Base-by-base conservation (phyloP, 306 rosid species). In the Rosa chinensis region DNA sequence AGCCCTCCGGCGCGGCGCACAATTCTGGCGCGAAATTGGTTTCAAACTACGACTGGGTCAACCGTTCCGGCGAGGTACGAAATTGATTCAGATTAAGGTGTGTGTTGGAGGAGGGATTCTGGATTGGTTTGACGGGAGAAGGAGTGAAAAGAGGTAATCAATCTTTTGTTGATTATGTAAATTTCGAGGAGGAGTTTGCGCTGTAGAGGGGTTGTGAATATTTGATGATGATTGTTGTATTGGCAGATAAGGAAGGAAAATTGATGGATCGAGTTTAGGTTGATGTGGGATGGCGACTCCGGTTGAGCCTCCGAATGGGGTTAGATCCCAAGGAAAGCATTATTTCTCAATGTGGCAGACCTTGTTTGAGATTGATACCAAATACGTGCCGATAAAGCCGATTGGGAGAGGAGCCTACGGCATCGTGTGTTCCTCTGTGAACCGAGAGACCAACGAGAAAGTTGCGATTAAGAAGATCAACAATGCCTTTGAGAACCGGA, bases 391-490 rank as follows among this genome's bases (percentile, higher is more conserved):
- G 23, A 94, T 94, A 76, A 94, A 94, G 87, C 98, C 98, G 0
- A 89, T 94, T 47, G 98, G 98, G 23, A 90, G 97, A 25, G 98
- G 98, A 42, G 94, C 98, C 0, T 94, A 94, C 50, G 98, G 98
- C 12, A 83, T 94, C 44, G 98, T 94, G 49, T 94, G 98, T 75
- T 94, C 98, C 59, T 92, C 98, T 28, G 89, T 89, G 49, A 94
- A 92, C 70, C 85, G 87, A 55, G 98, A 92, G 50, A 88, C 91
- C 56, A 88, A 90, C 32, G 98, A 92, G 84, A 92, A 87, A 76
- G 97, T 92, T 67, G 98, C 98, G 12, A 94, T 94, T 18, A 94
- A 94, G 84, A 94, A 87, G 84, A 94, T 94, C 75, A 88, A 89
- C 8, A 94, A 92, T 66, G 97, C 87, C 20, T 94, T 94, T 53